Evolutionary conservation across 495 filamentous ascomycete genomes (phyloP).

Genomic region (Hypoxylon perforatum): DNA sequence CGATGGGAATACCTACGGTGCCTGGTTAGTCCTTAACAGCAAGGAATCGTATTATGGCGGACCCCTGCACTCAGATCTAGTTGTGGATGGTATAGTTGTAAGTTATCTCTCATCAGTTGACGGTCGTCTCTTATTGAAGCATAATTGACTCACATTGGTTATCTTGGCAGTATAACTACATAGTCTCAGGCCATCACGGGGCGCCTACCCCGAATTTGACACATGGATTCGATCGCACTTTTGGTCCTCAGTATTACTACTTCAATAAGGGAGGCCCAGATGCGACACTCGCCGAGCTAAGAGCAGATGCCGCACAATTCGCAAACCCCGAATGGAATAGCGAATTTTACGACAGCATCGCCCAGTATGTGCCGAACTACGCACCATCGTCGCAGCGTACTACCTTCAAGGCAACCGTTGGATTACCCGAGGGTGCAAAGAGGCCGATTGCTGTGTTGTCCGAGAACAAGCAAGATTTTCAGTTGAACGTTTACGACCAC

Average conservation of each 20-base stretch:
- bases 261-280: constrained; percentile 62
- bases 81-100: constrained; percentile 68
- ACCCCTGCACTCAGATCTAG: constrained; percentile 65
- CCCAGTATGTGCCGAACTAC: constrained; percentile 63
- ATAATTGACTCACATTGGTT: not conserved
- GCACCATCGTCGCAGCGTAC: constrained; percentile 55
- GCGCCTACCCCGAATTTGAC: constrained; percentile 69
- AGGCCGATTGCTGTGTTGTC: constrained; percentile 62
- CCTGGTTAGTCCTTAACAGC: constrained; percentile 69
- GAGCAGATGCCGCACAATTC: constrained; percentile 57
- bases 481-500: constrained; percentile 62
- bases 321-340: constrained; percentile 61
- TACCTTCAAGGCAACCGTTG: constrained; percentile 55
- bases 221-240: constrained; percentile 67
- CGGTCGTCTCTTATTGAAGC: not conserved
- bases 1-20: constrained; percentile 61
- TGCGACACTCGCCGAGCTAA: constrained; percentile 51
- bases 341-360: constrained; percentile 65
- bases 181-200: constrained; percentile 67
- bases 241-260: constrained; percentile 66
- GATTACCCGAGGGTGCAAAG: constrained; percentile 57
- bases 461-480: constrained; percentile 61
- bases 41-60: constrained; percentile 70
- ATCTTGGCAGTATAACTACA: constrained; percentile 43
- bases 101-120: constrained; percentile 53